Evolutionary conservation across 106 monocot genomes (phyloP), one percentile per base, ranked within the genome.

Genomic region (Acorus gramineus): DNA sequence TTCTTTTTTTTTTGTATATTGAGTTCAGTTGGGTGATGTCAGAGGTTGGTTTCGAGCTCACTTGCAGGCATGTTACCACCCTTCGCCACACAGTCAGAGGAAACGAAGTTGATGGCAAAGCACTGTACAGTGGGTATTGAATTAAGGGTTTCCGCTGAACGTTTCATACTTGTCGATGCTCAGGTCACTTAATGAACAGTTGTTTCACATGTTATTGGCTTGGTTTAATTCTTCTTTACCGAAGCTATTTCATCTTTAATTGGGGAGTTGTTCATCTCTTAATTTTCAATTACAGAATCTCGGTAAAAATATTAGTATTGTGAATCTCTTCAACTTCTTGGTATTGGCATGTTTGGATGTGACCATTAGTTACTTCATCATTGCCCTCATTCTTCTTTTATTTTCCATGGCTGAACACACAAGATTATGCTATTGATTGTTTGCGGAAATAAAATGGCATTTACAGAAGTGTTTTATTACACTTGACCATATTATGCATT

Each of bases 131-230:
- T 54, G 13, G 91, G 91, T 48, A 76, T 98, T 74, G 96, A 98
- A 65, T 72, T 91, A 65, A 83, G 96, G 73, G 75, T 91, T 74
- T 91, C 96, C 60, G 14, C 79, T 59, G 96, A 98, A 74, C 73
- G 96, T 14, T 50, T 91, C 65, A 88, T 98, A 73, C 91, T 98
- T 56, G 78, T 98, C 48, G 96, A 98, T 78, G 56, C 79, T n/a
- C 96, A 98, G 91, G 96, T 98, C 67, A 64, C 11, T 42, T 59
- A 2, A 43, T 48, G 8, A 58, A 11, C 49, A 11, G 44, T 11
- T 61, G 43, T 46, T 60, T 53, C 14, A 7, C n/a, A 63, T 14
- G 11, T 62, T 7, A 52, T 7, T 5, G 9, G 5, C 52, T 7
- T 9, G 5, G 0, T 9, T 7, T 5, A 52, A 52, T 52, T 52